Percentiles rank a stretch among this genome's conserved stretches.
phyloP scores from a whole-genome alignment of 2,329 filamentous ascomycete species.

The Cladophialophora carrionii region DNA sequence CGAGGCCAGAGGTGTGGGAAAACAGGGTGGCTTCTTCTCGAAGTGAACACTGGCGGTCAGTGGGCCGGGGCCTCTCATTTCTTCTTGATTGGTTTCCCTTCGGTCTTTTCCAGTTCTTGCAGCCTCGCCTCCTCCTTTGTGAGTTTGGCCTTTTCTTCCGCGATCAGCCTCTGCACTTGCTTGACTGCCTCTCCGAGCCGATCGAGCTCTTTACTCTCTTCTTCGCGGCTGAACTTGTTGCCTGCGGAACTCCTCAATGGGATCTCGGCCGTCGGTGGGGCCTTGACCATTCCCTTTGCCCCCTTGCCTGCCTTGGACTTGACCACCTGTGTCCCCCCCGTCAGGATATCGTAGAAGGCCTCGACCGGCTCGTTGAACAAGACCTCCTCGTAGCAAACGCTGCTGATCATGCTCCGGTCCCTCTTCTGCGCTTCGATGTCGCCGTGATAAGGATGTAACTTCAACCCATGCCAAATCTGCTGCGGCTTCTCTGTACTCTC shows the following conservation, averaged over 20 bases:
- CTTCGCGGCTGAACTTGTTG: conserved; percentile 73
- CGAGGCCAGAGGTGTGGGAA: not conserved
- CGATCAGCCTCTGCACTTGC: conserved; percentile 63
- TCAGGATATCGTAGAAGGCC: conserved; percentile 81
- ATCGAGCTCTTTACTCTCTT: conserved; percentile 68
- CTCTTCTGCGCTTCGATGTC: conserved; percentile 74
- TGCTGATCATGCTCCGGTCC: conserved; percentile 66
- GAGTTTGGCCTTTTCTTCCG: conserved; percentile 66
- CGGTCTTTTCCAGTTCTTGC: conserved; percentile 54
- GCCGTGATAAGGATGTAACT: conserved; percentile 83
- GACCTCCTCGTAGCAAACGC: conserved; percentile 89
- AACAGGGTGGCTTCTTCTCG: not conserved
- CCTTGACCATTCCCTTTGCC: conserved; percentile 51
- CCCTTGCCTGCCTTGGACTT: conserved; percentile 54
- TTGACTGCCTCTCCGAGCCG: conserved; percentile 65
- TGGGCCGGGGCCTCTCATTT: conserved; percentile 29
- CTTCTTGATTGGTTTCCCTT: conserved; percentile 41
- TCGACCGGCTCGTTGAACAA: conserved; percentile 97
- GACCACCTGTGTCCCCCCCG: conserved; percentile 64
- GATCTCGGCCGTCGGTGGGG: conserved; percentile 73
- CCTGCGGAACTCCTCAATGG: conserved; percentile 68
- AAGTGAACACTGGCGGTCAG: not conserved
- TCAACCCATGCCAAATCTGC: conserved; percentile 90
- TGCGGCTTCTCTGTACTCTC: conserved; percentile 91
- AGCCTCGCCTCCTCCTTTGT: conserved; percentile 64